phyloP scores from a whole-genome alignment of 352 stramenopile species.

The Phytophthora sp. region DNA sequence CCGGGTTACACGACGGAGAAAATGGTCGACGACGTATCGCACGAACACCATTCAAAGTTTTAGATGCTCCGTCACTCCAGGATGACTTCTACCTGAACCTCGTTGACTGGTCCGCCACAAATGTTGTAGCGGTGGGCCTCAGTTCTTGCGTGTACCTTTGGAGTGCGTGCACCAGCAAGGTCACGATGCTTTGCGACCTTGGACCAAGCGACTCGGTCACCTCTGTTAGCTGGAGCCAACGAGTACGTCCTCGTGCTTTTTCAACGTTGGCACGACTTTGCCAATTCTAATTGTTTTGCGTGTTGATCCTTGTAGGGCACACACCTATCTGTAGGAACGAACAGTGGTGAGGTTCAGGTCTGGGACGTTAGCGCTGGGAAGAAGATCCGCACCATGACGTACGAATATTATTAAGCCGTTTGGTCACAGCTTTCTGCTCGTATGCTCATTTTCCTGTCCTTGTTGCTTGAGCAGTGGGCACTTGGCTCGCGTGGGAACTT shows the following conservation, averaged over 20 bases:
- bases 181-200: constrained; percentile 94
- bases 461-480: constrained; percentile 71
- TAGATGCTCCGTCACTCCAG: constrained; percentile 95
- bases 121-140: constrained; percentile 96
- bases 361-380: constrained; percentile 93
- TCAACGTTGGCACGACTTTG: background rate
- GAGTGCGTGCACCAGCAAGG: constrained; percentile 92
- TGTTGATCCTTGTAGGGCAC: constrained; percentile 59
- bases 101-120: constrained; percentile 96
- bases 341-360: constrained; percentile 94
- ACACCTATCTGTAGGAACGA: constrained; percentile 94
- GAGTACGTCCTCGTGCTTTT: constrained; percentile 49
- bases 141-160: constrained; percentile 95
- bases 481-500: constrained; percentile 91
- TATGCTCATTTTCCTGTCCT: constrained; percentile 9
- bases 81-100: constrained; percentile 99
- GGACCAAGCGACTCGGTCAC: constrained; percentile 85
- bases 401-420: too few relatives aligned
- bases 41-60: constrained; percentile 96
- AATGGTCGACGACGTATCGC: constrained; percentile 80
- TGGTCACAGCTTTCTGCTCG: background rate
- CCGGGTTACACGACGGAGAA: constrained; percentile 22
- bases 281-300: constrained; percentile 4
- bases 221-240: constrained; percentile 94
- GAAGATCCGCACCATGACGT: constrained; percentile 90